phyloP scores from a whole-genome alignment of 2,329 filamentous ascomycete species.

The Fusarium annulatum region DNA sequence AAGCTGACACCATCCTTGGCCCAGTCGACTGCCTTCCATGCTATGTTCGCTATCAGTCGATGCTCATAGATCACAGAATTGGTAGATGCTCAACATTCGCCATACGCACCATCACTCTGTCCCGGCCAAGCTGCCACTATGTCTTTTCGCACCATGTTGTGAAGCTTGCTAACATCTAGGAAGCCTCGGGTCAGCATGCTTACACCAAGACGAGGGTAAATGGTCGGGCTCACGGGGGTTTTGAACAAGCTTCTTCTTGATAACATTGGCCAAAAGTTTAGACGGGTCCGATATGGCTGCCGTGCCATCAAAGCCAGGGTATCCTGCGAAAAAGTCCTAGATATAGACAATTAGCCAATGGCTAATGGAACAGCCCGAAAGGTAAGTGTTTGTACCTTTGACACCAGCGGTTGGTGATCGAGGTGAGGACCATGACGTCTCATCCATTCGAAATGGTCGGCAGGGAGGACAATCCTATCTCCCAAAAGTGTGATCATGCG shows the following conservation, averaged over 20 bases:
- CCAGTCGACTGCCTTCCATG: neutral
- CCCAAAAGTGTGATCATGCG: neutral
- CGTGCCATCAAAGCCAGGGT: neutral
- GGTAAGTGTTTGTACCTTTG: fast-evolving
- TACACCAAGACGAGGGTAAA: neutral
- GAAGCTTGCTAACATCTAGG: neutral
- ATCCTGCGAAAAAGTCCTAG: neutral
- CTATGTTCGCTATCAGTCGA: neutral
- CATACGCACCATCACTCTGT: neutral
- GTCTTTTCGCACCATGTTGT: neutral
- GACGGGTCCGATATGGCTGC: neutral
- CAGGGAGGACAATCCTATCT: neutral
- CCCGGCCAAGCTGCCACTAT: neutral
- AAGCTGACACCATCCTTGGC: neutral
- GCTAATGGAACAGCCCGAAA: fast-evolving
- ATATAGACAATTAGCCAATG: neutral
- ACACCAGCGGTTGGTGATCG: neutral
- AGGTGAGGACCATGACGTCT: neutral
- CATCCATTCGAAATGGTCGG: neutral
- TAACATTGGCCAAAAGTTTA: neutral
- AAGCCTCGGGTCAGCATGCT: neutral
- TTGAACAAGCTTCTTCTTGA: neutral
- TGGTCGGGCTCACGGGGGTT: neutral
- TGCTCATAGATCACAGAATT: neutral
- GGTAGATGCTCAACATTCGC: neutral